phyloP scores from a whole-genome alignment of 176 grass and related monocot genomes.

The Puccinellia tenuiflora region DNA sequence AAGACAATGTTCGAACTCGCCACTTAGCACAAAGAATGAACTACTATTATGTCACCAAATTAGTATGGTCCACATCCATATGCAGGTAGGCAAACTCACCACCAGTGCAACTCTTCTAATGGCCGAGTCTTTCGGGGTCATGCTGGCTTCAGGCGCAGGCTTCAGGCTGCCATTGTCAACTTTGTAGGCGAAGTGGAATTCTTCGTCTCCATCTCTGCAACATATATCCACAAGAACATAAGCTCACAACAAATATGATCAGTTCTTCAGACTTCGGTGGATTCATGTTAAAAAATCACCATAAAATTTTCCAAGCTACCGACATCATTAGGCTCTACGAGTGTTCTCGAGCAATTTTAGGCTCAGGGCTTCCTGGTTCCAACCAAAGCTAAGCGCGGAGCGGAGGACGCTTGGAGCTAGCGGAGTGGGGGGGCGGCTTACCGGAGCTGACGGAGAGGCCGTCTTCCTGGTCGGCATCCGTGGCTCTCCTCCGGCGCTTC shows the following conservation, averaged over 20 bases:
- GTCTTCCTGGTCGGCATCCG: constrained; percentile 35
- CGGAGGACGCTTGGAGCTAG: background rate
- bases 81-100: constrained; percentile 23
- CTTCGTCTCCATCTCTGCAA: constrained; percentile 11
- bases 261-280: background rate
- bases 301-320: background rate
- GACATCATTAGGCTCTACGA: background rate
- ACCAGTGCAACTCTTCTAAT: constrained; percentile 49
- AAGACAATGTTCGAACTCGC: background rate
- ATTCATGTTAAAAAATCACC: background rate
- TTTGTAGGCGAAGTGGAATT: background rate
- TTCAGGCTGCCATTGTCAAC: background rate
- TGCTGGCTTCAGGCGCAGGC: background rate
- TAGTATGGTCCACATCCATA: background rate
- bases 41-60: background rate
- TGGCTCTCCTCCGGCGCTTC: constrained; percentile 9
- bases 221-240: background rate
- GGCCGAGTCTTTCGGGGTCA: background rate
- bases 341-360: background rate
- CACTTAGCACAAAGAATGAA: background rate
- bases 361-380: background rate
- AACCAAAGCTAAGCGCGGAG: background rate
- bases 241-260: background rate
- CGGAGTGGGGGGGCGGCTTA: constrained; percentile 2
- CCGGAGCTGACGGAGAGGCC: constrained; percentile 36